Percentiles rank a stretch among this genome's conserved stretches.
These are phyloP conservation scores for Plenodomus tracheiphilus DNA, from an alignment of 2,329 filamentous ascomycete species.

Conservation along the genomic window DNA sequence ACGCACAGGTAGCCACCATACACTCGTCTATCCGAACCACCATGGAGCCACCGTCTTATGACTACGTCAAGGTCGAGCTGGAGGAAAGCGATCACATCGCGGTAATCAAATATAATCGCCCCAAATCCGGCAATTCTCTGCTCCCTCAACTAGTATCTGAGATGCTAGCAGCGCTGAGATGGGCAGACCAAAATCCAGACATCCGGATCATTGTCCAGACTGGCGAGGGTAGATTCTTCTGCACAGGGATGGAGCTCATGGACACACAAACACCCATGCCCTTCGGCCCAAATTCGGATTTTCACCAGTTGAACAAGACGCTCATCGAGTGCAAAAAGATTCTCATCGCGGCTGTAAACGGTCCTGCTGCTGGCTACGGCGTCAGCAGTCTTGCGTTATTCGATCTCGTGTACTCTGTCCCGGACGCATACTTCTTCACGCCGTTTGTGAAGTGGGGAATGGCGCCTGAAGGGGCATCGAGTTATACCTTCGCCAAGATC, in stretches of 20 bases:
- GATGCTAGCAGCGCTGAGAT: conserved; percentile 14
- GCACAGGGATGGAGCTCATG: conserved; percentile 23
- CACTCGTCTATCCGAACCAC: background rate
- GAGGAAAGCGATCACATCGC: conserved; percentile 6
- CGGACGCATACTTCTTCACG: conserved; percentile 28
- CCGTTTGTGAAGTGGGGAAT: conserved; percentile 29
- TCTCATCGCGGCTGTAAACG: conserved; percentile 26
- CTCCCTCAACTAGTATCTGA: conserved; percentile 17
- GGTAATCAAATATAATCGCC: conserved; percentile 24
- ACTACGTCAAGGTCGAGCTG: conserved; percentile 3
- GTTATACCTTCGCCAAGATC: conserved; percentile 19
- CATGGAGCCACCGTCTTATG: background rate
- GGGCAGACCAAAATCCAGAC: conserved; percentile 12
- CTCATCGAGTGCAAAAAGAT: conserved; percentile 24
- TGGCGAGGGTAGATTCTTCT: conserved; percentile 23
- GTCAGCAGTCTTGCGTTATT: conserved; percentile 22
- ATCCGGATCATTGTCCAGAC: conserved; percentile 22
- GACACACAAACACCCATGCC: conserved; percentile 11
- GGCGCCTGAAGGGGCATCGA: conserved; percentile 22
- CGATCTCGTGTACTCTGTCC: conserved; percentile 26
- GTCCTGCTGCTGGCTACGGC: conserved; percentile 23
- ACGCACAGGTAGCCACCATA: too few species aligned
- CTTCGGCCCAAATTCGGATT: conserved; percentile 18
- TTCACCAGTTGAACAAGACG: conserved; percentile 17
- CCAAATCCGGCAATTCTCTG: conserved; percentile 21